Evolutionary conservation across 176 grass and related monocot species (phyloP).

Genomic region (Triticum urartu): DNA sequence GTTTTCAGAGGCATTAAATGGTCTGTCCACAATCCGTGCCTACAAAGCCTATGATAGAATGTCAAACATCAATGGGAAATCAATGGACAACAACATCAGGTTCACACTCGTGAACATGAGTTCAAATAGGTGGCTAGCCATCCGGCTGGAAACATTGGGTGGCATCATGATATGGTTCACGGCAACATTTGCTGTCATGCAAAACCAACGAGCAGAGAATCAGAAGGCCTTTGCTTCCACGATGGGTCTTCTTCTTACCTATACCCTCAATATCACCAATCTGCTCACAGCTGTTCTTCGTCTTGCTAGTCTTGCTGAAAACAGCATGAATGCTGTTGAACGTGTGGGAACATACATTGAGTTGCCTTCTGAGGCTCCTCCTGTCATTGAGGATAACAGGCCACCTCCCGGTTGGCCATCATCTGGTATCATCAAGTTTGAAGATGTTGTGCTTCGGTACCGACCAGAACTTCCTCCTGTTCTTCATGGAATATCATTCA

Average conservation of each 20-base stretch:
- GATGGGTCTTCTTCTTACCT: constrained; percentile 95
- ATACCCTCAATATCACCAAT: constrained; percentile 93
- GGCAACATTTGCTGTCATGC: constrained; percentile 96
- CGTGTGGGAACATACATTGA: constrained; percentile 90
- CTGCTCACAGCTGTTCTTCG: constrained; percentile 81
- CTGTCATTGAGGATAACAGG: constrained; percentile 79
- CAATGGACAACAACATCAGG: constrained; percentile 99
- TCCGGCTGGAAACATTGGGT: constrained; percentile 94
- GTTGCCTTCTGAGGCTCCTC: constrained; percentile 86
- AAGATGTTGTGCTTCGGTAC: constrained; percentile 91
- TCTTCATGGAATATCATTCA: constrained; percentile 95
- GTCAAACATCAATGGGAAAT: constrained; percentile 81
- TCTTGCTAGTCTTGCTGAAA: constrained; percentile 98
- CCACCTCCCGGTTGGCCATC: constrained; percentile 95
- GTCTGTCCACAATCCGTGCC: constrained; percentile 91
- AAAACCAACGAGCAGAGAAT: constrained; percentile 89
- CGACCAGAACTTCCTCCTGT: constrained; percentile 93
- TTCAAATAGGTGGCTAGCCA: constrained; percentile 92
- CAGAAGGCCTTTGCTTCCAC: constrained; percentile 95
- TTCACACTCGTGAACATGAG: constrained; percentile 93
- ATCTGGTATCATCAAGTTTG: constrained; percentile 75
- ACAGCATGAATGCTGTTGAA: constrained; percentile 99
- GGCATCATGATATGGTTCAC: constrained; percentile 99
- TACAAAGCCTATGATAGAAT: constrained; percentile 99
- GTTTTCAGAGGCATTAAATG: constrained; percentile 95